Evolutionary conservation across 768 basidiomycete species (phyloP), one percentile per base, ranked within the genome.

Genomic region (Trametopsis cervina): DNA sequence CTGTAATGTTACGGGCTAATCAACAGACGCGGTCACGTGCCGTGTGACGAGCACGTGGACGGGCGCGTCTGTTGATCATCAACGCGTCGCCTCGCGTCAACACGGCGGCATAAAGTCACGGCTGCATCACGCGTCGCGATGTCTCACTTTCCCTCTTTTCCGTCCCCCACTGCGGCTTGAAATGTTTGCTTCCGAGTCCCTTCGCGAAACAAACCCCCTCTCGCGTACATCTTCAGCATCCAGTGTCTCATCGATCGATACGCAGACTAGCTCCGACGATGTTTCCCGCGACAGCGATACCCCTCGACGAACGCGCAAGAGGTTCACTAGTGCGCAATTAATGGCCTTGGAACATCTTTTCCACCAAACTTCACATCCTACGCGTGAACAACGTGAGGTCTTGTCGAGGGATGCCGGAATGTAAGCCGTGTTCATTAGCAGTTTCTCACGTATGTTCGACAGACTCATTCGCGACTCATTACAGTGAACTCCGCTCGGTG

Each of bases 291-390:
- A 56, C 39, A 26, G 46, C 38, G 49, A 49, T 26, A 29, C 53
- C 20, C 52, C 54, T 7, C 40, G 47, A 24, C 75, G 85, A 44
- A 85, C 84, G 2, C 77, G 85, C 33, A 85, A 83, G 62, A 73
- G 85, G 1, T 86, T 87, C 63, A 79, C 74, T 40, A 80, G 75
- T 53, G 68, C 67, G 13, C 85, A 87, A 66, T 76, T 87, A 57
- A 76, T 76, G 54, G 74, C 84, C 69, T 77, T 87, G 48, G 85
- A 87, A 63, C 75, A 81, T 52, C 75, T 87, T 38, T 87, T 81
- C 60, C 83, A 83, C 64, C 72, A 76, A 52, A 78, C 76, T 48
- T 83, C 83, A 0, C 85, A 86, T 59, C 85, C 85, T 4, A 82
- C 82, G n/a, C 76, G 85, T 27, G 80, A 81, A 51, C 79, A 86